Percentiles rank a stretch among this genome's conserved stretches.
These are phyloP conservation scores for Coprinopsis strossmayeri DNA, from an alignment of 768 basidiomycete species.

Conservation along the genomic window DNA sequence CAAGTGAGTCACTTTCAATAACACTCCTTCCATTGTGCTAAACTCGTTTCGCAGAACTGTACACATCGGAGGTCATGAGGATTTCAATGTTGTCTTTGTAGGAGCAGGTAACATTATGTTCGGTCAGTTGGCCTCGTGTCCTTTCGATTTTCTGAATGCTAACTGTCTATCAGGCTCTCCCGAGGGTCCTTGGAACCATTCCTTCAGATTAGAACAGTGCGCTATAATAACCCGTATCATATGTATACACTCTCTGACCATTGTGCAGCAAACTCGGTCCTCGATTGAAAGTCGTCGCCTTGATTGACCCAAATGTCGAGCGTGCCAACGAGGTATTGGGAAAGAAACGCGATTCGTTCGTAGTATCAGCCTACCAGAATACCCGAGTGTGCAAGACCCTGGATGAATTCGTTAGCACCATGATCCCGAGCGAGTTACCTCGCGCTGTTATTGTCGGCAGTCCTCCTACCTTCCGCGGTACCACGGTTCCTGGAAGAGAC, in stretches of 20 bases:
- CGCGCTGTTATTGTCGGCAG: conserved; percentile 85
- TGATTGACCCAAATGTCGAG: conserved; percentile 86
- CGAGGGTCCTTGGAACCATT: conserved; percentile 92
- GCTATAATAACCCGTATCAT: conserved; percentile 20
- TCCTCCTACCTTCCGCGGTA: conserved; percentile 91
- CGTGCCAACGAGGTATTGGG: conserved; percentile 76
- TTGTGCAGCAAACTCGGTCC: conserved; percentile 78
- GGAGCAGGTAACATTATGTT: conserved; percentile 99
- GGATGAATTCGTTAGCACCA: conserved; percentile 74
- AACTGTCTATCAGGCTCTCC: conserved; percentile 51
- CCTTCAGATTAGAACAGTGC: conserved; percentile 85
- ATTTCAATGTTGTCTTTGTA: conserved; percentile 92
- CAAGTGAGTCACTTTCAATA: no score
- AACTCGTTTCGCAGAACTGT: conserved; percentile 42
- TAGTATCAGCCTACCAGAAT: conserved; percentile 86
- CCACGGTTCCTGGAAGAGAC: conserved; percentile 66
- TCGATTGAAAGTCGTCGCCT: conserved; percentile 90
- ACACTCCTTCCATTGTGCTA: no score
- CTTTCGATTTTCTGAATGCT: conserved; percentile 3
- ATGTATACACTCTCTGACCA: conserved; percentile 4
- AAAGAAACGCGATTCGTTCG: conserved; percentile 90
- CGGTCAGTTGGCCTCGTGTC: conserved; percentile 34
- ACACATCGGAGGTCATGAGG: conserved; percentile 52
- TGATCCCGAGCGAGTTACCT: conserved; percentile 59
- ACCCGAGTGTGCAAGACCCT: conserved; percentile 81